phyloP scores from a whole-genome alignment of 768 basidiomycete genomes.

The Imleria badia region DNA sequence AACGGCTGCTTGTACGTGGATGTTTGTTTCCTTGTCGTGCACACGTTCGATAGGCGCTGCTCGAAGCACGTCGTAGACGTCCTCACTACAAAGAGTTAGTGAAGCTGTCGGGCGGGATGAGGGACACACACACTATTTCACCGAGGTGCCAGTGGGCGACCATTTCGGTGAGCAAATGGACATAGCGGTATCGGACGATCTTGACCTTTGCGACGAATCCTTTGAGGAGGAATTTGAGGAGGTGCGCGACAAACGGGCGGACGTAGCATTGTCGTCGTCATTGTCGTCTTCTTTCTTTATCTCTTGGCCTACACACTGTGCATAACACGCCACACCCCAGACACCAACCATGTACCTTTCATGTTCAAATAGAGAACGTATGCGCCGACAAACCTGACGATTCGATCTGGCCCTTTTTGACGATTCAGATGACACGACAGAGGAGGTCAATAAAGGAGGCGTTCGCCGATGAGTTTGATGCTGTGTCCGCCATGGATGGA shows the following conservation, averaged over 20 bases:
- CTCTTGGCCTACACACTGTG: constrained; percentile 30
- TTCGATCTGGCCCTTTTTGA: constrained; percentile 95
- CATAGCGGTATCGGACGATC: constrained; percentile 74
- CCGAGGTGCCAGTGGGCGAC: constrained; percentile 77
- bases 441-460: constrained; percentile 64
- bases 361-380: constrained; percentile 77
- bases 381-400: no score
- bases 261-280: constrained; percentile 64
- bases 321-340: background rate
- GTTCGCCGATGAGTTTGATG: constrained; percentile 70
- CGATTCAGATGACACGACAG: constrained; percentile 53
- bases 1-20: constrained; percentile 78
- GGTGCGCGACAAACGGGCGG: constrained; percentile 71
- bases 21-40: constrained; percentile 72
- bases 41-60: constrained; percentile 66
- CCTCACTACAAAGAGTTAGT: constrained; percentile 53
- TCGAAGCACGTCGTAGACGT: constrained; percentile 65
- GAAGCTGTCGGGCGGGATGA: background rate
- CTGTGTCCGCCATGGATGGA: no score
- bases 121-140: constrained; percentile 71
- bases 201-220: constrained; percentile 92
- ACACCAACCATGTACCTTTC: constrained; percentile 52
- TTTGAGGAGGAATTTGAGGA: no score
- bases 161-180: constrained; percentile 77
- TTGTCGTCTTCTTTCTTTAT: constrained; percentile 39